phyloP scores from a whole-genome alignment of 805 yeast species.

The Candida michaelii region DNA sequence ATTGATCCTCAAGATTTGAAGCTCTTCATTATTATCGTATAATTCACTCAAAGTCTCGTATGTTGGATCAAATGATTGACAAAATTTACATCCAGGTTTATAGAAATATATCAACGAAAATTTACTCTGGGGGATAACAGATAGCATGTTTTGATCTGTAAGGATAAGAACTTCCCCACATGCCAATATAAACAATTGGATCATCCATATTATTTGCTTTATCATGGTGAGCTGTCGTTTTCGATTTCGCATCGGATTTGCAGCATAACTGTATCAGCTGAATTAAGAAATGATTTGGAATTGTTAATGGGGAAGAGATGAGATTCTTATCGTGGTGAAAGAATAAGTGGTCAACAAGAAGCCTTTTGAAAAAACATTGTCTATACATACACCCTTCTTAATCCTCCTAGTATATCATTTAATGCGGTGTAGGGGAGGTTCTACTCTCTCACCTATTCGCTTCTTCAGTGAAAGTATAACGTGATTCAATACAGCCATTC shows the following conservation, averaged over 20 bases:
- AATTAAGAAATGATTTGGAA: no score
- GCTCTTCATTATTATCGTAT: slow-evolving; percentile 35
- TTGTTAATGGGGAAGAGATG: no score
- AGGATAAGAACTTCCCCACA: slow-evolving; percentile 1
- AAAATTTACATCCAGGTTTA: slow-evolving; percentile 37
- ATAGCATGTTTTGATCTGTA: slow-evolving; percentile 1
- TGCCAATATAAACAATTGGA: neutral
- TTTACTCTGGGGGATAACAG: slow-evolving; percentile 20
- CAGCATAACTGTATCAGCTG: neutral
- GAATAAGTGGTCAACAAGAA: no score
- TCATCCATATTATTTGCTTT: neutral
- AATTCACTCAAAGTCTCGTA: slow-evolving; percentile 42
- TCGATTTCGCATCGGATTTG: slow-evolving; percentile 2
- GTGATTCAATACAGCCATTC: no score
- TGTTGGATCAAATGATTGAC: slow-evolving; percentile 31
- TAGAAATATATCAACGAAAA: slow-evolving; percentile 49
- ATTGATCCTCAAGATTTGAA: slow-evolving; percentile 35
- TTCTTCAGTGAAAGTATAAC: no score
- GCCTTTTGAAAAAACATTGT: no score
- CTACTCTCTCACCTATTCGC: no score
- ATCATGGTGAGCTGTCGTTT: neutral
- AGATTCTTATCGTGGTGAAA: no score
- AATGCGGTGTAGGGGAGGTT: no score
- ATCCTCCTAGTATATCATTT: no score
- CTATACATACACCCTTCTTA: no score